Percentiles rank a stretch among this genome's conserved stretches.
phyloP scores from a whole-genome alignment of 164 flowering plant genomes.

The Piper betle region DNA sequence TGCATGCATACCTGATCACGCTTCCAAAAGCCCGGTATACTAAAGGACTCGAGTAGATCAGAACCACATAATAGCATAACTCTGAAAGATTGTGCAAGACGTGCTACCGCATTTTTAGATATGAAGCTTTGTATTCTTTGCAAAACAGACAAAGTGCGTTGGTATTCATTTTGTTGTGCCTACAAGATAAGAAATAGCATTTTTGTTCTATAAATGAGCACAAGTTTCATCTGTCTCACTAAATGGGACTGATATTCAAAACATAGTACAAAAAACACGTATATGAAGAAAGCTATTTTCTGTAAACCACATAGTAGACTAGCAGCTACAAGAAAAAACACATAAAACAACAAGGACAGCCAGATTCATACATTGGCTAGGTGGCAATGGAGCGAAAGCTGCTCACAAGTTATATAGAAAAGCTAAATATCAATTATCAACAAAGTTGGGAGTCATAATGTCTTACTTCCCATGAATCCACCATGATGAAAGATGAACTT shows the following conservation, averaged over 20 bases:
- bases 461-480: constrained; percentile 95
- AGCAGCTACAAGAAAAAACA: too few species aligned
- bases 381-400: not conserved
- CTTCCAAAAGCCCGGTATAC: constrained; percentile 67
- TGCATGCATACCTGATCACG: constrained; percentile 54
- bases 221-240: too few species aligned
- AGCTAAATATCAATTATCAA: not conserved
- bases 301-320: not conserved
- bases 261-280: not conserved
- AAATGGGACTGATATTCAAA: not conserved
- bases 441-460: not conserved
- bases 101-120: constrained; percentile 22
- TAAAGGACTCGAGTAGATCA: constrained; percentile 74
- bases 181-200: constrained; percentile 17
- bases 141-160: constrained; percentile 63
- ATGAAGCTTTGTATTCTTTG: constrained; percentile 43
- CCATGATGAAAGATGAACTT: constrained; percentile 81
- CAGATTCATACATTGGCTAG: not conserved
- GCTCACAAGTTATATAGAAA: too few species aligned
- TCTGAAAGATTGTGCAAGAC: constrained; percentile 38
- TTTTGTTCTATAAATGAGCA: too few species aligned
- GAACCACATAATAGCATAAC: constrained; percentile 95
- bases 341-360: not conserved
- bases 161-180: constrained; percentile 60
- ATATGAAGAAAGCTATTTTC: not conserved